Percentiles rank a stretch among this genome's conserved stretches.
These are phyloP conservation scores for Boletus reticulatus DNA, from an alignment of 768 basidiomycete species.

Conservation along the genomic window DNA sequence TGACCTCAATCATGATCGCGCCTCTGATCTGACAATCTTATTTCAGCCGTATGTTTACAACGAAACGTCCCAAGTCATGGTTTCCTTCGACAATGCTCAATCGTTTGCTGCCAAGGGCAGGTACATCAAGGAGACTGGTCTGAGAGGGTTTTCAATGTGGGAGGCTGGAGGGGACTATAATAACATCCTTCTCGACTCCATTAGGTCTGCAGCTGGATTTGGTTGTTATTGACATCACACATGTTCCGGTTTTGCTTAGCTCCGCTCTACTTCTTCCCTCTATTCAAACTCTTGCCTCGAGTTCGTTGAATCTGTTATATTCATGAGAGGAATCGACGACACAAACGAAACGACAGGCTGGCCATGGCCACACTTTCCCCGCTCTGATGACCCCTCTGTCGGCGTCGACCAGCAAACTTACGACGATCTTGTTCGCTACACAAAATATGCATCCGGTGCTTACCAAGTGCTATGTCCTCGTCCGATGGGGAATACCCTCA, in stretches of 20 bases:
- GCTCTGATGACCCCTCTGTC: slow-evolving; percentile 15
- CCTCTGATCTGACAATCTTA: neutral
- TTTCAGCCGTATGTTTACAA: slow-evolving; percentile 70
- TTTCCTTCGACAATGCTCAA: slow-evolving; percentile 61
- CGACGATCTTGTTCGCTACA: slow-evolving; percentile 42
- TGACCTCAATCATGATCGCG: slow-evolving; percentile 1
- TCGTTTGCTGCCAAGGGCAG: slow-evolving; percentile 62
- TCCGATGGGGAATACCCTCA: slow-evolving; percentile 46
- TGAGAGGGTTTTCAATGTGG: slow-evolving; percentile 71
- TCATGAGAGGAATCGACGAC: slow-evolving; percentile 9
- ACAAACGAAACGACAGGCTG: neutral
- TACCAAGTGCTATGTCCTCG: slow-evolving; percentile 46
- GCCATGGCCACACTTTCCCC: slow-evolving; percentile 27
- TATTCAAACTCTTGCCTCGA: neutral
- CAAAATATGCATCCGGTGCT: slow-evolving; percentile 50
- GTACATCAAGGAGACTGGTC: slow-evolving; percentile 49
- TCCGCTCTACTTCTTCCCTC: neutral
- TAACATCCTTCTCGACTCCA: slow-evolving; percentile 60
- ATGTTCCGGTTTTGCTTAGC: neutral
- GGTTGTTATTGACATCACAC: neutral
- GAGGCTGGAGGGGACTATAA: slow-evolving; percentile 65
- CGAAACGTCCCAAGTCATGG: slow-evolving; percentile 47
- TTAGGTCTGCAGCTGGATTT: slow-evolving; percentile 25
- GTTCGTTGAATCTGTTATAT: neutral
- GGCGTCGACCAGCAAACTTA: slow-evolving; percentile 39